Evolutionary conservation across 257 asterid genomes (phyloP).

Genomic region (Capsicum pubescens): DNA sequence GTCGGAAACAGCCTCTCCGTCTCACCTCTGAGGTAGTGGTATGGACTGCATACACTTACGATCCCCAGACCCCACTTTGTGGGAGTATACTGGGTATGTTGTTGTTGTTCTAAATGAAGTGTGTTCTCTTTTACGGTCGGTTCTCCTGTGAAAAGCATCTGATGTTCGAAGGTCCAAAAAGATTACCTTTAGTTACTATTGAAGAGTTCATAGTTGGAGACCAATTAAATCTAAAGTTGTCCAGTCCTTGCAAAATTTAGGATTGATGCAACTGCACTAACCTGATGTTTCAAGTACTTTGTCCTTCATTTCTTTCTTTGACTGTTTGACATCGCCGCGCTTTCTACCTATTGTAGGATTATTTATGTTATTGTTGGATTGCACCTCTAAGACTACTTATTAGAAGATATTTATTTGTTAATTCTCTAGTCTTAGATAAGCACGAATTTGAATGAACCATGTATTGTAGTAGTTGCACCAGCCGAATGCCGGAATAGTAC

Average conservation of each 20-base stretch:
- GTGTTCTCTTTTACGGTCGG: background rate
- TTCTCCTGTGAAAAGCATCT: background rate
- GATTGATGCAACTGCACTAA: background rate
- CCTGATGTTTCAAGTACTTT: background rate
- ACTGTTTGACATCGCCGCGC: background rate
- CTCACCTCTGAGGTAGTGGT: too few species aligned
- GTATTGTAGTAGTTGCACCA: background rate
- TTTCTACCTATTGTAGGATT: constrained; percentile 21
- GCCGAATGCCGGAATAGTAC: background rate
- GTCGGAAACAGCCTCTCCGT: too few species aligned
- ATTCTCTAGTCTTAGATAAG: background rate
- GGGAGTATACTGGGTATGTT: too few species aligned
- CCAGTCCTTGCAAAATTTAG: background rate
- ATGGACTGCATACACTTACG: too few species aligned
- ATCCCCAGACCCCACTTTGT: too few species aligned
- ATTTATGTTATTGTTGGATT: constrained; percentile 3
- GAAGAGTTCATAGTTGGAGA: background rate
- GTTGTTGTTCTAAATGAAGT: background rate
- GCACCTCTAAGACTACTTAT: background rate
- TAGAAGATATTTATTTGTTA: background rate
- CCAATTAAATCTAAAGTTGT: background rate
- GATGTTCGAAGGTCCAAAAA: background rate
- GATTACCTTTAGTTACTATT: background rate
- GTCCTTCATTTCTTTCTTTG: background rate
- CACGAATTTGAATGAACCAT: background rate